Evolutionary conservation across 805 yeast genomes (phyloP).

Genomic region (Wickerhamiella vanderwaltii): DNA sequence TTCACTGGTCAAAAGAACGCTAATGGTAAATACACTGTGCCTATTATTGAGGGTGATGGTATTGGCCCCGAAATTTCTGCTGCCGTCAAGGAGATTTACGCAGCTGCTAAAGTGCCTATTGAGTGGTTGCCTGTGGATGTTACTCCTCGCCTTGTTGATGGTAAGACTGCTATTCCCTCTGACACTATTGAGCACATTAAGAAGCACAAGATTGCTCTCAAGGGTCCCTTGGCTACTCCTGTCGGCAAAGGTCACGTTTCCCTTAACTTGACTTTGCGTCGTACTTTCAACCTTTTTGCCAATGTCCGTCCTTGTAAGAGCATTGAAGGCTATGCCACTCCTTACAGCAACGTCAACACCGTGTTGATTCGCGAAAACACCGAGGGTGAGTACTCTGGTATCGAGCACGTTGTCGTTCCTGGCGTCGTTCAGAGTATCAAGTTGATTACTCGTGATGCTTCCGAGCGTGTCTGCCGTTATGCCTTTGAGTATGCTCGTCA

Average conservation of each 20-base stretch:
- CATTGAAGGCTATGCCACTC: slow-evolving; percentile 85
- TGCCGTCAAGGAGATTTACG: slow-evolving; percentile 84
- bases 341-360: slow-evolving; percentile 78
- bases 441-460: slow-evolving; percentile 90
- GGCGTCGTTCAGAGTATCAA: slow-evolving; percentile 98
- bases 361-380: slow-evolving; percentile 97
- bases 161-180: slow-evolving; percentile 85
- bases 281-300: slow-evolving; percentile 92
- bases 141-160: slow-evolving; percentile 81
- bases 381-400: slow-evolving; percentile 98
- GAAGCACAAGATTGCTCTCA: slow-evolving; percentile 85
- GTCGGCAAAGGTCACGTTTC: slow-evolving; percentile 98
- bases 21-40: slow-evolving; percentile 76
- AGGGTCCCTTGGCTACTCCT: slow-evolving; percentile 98
- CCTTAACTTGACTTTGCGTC: slow-evolving; percentile 91
- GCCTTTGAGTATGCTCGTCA: slow-evolving; percentile 94
- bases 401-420: slow-evolving; percentile 94
- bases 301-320: slow-evolving; percentile 96
- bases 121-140: slow-evolving; percentile 97
- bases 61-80: slow-evolving; percentile 92
- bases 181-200: slow-evolving; percentile 87
- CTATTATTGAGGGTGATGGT: slow-evolving; percentile 98
- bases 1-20: slow-evolving; percentile 32
- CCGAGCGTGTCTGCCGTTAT: slow-evolving; percentile 91
- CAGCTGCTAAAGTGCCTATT: slow-evolving; percentile 90